Evolutionary conservation across 257 asterid species (phyloP), one percentile per base, ranked within the genome.

Genomic region (Petunia secreta): DNA sequence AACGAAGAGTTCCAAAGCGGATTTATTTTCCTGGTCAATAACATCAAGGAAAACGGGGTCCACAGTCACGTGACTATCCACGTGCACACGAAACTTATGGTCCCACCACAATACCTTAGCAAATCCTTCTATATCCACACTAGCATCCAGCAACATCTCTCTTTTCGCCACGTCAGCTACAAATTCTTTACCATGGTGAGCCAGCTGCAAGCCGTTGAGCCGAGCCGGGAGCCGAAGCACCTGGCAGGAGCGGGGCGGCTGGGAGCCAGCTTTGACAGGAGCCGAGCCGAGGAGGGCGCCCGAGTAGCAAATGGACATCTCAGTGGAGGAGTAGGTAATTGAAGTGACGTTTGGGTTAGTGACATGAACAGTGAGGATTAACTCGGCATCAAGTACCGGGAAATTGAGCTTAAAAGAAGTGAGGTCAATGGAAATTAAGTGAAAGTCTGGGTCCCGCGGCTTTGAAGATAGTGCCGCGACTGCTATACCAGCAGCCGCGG

Each of bases 21-120:
- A 88, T 9, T 81, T 82, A 75, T 90, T 96, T 14, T 94, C 92
- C 90, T 96, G 99, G 77, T 89, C 97, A 82, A 96, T 88, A 1
- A 96, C 97, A 78, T 94, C 99, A 44, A 96, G 92, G 25, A 84
- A 89, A 55, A 96, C 87, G 11, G 99, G 98, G 63, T 96, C 99
- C 3, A 96, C 99, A 2, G 87, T 83, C 89, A 96, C 96, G 93
- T 91, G 99, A 85, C 98, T 92, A 73, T 94, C 95, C 89, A 96
- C 98, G 85, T 91, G 91, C 85, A 94, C 97, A 82, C 82, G 89
- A 58, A 93, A 96, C 83, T 73, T 87, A 37, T 96, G 98, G 82
- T 89, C 90, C 99, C 98, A 91, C 97, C 97, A 92, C 85, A 92
- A 37, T 64, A 96, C 94, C 91, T 89, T 91, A 4, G 97, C 99